Conservation (phyloP, 345 rosid genomes). For the Gynandropsis gynandra region DNA sequence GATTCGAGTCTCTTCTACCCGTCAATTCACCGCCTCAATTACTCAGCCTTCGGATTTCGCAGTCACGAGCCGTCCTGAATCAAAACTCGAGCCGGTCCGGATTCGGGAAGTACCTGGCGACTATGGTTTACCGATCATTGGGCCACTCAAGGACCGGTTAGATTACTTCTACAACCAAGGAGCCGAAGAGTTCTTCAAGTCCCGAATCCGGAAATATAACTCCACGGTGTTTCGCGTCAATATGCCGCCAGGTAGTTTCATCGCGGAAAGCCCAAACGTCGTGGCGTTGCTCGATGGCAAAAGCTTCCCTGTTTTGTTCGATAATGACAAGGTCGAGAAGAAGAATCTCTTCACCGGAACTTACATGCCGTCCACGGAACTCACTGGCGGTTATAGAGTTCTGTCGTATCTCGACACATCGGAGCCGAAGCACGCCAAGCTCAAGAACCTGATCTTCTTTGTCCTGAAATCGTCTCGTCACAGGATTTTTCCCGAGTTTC, state of each 20-base stretch:
- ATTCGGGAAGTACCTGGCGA: slow-evolving; percentile 59
- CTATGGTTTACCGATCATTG: slow-evolving; percentile 62
- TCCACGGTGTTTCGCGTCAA: slow-evolving; percentile 67
- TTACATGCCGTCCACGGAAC: slow-evolving; percentile 71
- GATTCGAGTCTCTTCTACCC: slow-evolving; percentile 9
- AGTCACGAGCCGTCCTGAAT: slow-evolving; percentile 10
- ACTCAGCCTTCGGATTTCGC: slow-evolving; percentile 24
- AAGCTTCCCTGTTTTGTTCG: slow-evolving; percentile 85
- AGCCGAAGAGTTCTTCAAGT: slow-evolving; percentile 63
- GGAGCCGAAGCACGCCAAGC: slow-evolving; percentile 64
- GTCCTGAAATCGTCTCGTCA: slow-evolving; percentile 51
- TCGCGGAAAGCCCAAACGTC: slow-evolving; percentile 54
- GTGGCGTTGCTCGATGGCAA: slow-evolving; percentile 78
- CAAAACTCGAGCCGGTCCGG: slow-evolving; percentile 33
- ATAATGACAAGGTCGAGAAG: slow-evolving; percentile 72
- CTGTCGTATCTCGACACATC: slow-evolving; percentile 83
- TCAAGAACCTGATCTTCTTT: slow-evolving; percentile 59
- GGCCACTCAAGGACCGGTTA: slow-evolving; percentile 68
- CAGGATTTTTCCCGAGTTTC: slow-evolving; percentile 70
- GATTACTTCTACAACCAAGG: slow-evolving; percentile 76
- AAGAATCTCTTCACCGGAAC: slow-evolving; percentile 82
- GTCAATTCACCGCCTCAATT: slow-evolving; percentile 38
- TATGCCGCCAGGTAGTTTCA: slow-evolving; percentile 81
- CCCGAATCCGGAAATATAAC: slow-evolving; percentile 48
- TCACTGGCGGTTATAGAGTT: slow-evolving; percentile 81